Conservation (phyloP, 495 filamentous ascomycete species). For the Penicillium lagena region DNA sequence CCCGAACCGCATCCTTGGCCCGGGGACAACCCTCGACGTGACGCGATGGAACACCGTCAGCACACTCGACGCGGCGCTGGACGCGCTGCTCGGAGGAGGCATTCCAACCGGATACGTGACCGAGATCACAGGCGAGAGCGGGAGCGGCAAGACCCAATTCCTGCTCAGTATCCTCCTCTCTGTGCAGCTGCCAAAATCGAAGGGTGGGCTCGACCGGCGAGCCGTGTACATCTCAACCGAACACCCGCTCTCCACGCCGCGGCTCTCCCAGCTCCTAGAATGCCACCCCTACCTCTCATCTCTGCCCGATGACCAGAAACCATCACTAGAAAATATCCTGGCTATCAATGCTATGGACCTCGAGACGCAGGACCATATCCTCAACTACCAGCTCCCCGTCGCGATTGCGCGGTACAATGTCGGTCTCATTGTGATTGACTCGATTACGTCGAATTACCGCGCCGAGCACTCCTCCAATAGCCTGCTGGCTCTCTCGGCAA, state of each 20-base stretch:
- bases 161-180: slow-evolving; percentile 80
- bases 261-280: slow-evolving; percentile 71
- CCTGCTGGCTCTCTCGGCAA: slow-evolving; percentile 32
- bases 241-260: slow-evolving; percentile 69
- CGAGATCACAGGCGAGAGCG: slow-evolving; percentile 91
- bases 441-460: slow-evolving; percentile 88
- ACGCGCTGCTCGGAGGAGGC: slow-evolving; percentile 76
- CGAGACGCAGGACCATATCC: slow-evolving; percentile 91
- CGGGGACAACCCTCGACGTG: slow-evolving; percentile 24
- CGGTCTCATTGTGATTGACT: slow-evolving; percentile 81
- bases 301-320: slow-evolving; percentile 40
- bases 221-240: slow-evolving; percentile 96
- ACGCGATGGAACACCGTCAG: slow-evolving; percentile 60
- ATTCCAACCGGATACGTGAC: slow-evolving; percentile 77
- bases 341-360: slow-evolving; percentile 84
- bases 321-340: slow-evolving; percentile 63
- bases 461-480: slow-evolving; percentile 59
- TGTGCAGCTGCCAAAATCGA: slow-evolving; percentile 67
- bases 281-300: slow-evolving; percentile 54
- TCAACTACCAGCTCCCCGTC: slow-evolving; percentile 84
- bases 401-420: slow-evolving; percentile 67
- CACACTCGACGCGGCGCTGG: slow-evolving; percentile 69
- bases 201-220: slow-evolving; percentile 54
- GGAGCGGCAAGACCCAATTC: slow-evolving; percentile 94
- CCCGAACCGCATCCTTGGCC: slow-evolving; percentile 7